A percentile compares a stretch with the other conserved stretches of the same genome.
phyloP scores from a whole-genome alignment of 495 filamentous ascomycete genomes.

The Penicillium ucsense region DNA sequence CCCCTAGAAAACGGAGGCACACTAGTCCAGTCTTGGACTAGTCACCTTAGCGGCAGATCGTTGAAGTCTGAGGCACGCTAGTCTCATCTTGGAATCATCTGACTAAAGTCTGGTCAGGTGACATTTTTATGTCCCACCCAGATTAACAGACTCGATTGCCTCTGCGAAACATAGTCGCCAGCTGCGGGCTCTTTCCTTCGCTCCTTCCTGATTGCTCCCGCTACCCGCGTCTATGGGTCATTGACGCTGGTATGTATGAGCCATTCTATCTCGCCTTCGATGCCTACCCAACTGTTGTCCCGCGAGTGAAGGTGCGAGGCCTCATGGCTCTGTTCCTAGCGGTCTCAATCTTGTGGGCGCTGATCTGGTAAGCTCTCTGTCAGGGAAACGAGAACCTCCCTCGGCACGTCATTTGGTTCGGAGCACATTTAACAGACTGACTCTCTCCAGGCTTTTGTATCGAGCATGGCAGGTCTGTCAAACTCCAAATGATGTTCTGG shows the following conservation, averaged over 20 bases:
- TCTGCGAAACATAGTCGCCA: not conserved
- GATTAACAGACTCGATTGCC: constrained; percentile 4
- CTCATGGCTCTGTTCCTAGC: constrained; percentile 44
- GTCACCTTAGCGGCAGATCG: constrained; percentile 10
- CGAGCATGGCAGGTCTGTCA: constrained; percentile 78
- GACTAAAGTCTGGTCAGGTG: constrained; percentile 12
- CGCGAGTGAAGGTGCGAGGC: constrained; percentile 40
- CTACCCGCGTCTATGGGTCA: constrained; percentile 28
- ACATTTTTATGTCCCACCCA: constrained; percentile 4
- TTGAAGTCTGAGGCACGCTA: constrained; percentile 4
- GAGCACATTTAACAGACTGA: no score
- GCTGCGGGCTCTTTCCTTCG: not conserved
- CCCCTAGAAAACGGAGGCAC: not conserved
- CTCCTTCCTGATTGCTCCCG: constrained; percentile 9
- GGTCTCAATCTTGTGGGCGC: constrained; percentile 39
- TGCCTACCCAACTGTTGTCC: constrained; percentile 38
- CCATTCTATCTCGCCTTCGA: constrained; percentile 38
- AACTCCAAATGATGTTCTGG: constrained; percentile 82
- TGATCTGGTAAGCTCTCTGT: constrained; percentile 37
- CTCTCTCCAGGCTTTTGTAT: constrained; percentile 55
- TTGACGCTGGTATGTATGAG: constrained; percentile 41
- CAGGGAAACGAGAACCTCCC: not conserved
- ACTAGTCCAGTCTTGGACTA: constrained; percentile 6
- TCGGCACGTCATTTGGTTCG: no score
- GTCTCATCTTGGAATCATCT: constrained; percentile 1